Percentiles rank a stretch among this genome's conserved stretches.
Evolutionary conservation across 768 basidiomycete genomes (phyloP).

Genomic region (Psilocybe sp.): DNA sequence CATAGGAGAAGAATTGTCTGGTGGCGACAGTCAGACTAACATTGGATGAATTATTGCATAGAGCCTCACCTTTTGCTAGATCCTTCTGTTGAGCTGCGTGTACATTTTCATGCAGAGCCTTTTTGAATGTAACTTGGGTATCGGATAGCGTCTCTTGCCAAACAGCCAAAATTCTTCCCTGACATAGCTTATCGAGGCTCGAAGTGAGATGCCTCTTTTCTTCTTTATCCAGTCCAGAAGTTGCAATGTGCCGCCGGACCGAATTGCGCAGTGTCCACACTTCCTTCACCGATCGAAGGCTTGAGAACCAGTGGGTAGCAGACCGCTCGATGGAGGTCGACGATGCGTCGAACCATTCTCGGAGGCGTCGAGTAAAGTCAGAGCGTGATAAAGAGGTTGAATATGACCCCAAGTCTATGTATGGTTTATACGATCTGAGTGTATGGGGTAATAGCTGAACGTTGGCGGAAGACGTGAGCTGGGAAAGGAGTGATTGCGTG

Average conservation of each 20-base stretch:
- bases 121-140: slow-evolving; percentile 16
- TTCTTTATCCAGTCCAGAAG: slow-evolving; percentile 38
- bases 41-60: background rate
- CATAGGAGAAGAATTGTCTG: slow-evolving; percentile 32
- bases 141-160: slow-evolving; percentile 41
- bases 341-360: slow-evolving; percentile 64
- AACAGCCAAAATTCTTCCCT: slow-evolving; percentile 51
- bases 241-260: slow-evolving; percentile 43
- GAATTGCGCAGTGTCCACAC: slow-evolving; percentile 70
- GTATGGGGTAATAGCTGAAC: slow-evolving; percentile 71
- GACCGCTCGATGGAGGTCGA: slow-evolving; percentile 40
- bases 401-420: slow-evolving; percentile 67
- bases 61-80: slow-evolving; percentile 1
- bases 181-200: slow-evolving; percentile 53
- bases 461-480: slow-evolving; percentile 81
- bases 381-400: slow-evolving; percentile 47
- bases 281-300: slow-evolving; percentile 57
- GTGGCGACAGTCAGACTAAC: background rate
- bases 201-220: slow-evolving; percentile 45
- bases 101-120: slow-evolving; percentile 9
- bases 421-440: slow-evolving; percentile 81
- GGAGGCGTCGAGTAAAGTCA: slow-evolving; percentile 44
- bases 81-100: slow-evolving; percentile 1
- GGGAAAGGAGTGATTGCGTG: slow-evolving; percentile 63
- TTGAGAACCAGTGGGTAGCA: slow-evolving; percentile 54